Conservation (phyloP, 2,329 filamentous ascomycete genomes). For the Epichloe festucae region DNA sequence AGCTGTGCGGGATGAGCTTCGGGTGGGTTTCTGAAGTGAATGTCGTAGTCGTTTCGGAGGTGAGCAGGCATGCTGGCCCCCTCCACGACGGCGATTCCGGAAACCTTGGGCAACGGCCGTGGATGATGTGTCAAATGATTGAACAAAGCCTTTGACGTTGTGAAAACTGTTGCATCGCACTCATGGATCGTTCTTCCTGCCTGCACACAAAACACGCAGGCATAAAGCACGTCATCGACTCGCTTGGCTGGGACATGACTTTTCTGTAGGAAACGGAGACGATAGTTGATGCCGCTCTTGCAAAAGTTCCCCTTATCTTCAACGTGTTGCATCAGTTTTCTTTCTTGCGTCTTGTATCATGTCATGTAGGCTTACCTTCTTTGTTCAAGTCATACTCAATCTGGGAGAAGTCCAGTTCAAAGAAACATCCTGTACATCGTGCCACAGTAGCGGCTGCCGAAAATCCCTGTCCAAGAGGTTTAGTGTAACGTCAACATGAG, state of each 20-base stretch:
- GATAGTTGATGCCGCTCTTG: constrained; percentile 33
- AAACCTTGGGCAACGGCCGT: constrained; percentile 35
- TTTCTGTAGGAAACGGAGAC: constrained; percentile 43
- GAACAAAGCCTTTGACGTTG: constrained; percentile 38
- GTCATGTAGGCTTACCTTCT: constrained; percentile 22
- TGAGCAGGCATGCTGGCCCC: constrained; percentile 25
- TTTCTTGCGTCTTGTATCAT: not conserved
- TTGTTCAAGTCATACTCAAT: constrained; percentile 39
- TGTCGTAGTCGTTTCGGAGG: constrained; percentile 37
- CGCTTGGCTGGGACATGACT: constrained; percentile 36
- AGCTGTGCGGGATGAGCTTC: constrained; percentile 28
- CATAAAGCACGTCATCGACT: constrained; percentile 40
- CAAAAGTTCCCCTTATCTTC: constrained; percentile 31
- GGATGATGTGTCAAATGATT: constrained; percentile 40
- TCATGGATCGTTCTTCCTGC: constrained; percentile 35
- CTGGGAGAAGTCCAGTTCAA: constrained; percentile 38
- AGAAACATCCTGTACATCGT: constrained; percentile 39
- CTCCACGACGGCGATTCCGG: constrained; percentile 37
- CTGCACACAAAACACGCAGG: constrained; percentile 41
- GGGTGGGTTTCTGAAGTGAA: constrained; percentile 32
- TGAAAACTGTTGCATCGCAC: constrained; percentile 45
- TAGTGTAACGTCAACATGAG: not conserved
- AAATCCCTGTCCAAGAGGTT: constrained; percentile 23
- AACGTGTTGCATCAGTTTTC: no score
- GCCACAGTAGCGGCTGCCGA: constrained; percentile 30